Base-by-base conservation (phyloP, 352 stramenopile species). In the Globisporangium nodosum region DNA sequence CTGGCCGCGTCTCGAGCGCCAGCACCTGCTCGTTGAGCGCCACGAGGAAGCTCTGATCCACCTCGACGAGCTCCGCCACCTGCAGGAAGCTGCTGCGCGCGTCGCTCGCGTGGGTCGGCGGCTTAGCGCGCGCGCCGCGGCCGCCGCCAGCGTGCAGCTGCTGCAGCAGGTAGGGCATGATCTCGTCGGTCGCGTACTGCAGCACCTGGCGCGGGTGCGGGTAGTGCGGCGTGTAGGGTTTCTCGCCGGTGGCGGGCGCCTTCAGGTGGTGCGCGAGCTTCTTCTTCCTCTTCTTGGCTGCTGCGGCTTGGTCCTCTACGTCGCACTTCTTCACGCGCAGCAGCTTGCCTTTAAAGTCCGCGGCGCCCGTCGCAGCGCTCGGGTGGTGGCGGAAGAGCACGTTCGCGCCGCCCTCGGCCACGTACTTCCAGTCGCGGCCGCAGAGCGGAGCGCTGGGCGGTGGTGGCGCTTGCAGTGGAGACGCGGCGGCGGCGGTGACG, bases 241-340 rank as follows among this genome's bases (percentile, higher is more conserved):
- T 77, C 31, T 67, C 58, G 20, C 48, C 57, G 13, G 30, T 16
- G 9, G 49, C 35, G 35, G 24, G 8, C 6, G 49, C 15, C 24
- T 65, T 64, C 49, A 11, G 52, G 30, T 43, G 43, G 46, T 12
- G 61, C 30, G 21, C 45, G 46, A 40, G 50, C 33, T 43, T 37
- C 50, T 60, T 49, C 53, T 69, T 45, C 49, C 68, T 66, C 63
- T 79, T 78, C 56, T 66, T 66, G 2, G 37, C 51, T 8, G 12
- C 49, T 6, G 47, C 16, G 48, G 58, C 48, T 35, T 56, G 47
- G 4, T 62, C 53, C 9, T 50, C 63, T 1, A 86, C 66, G 64
- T 89, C 84, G 50, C 75, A 88, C 68, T 96, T 96, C 66, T 92
- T 92, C 8, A 96, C 78, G 48, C 87, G 85, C 59, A 96, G 66